Conservation (phyloP, 2,329 filamentous ascomycete genomes). For the Venturia nashicola region DNA sequence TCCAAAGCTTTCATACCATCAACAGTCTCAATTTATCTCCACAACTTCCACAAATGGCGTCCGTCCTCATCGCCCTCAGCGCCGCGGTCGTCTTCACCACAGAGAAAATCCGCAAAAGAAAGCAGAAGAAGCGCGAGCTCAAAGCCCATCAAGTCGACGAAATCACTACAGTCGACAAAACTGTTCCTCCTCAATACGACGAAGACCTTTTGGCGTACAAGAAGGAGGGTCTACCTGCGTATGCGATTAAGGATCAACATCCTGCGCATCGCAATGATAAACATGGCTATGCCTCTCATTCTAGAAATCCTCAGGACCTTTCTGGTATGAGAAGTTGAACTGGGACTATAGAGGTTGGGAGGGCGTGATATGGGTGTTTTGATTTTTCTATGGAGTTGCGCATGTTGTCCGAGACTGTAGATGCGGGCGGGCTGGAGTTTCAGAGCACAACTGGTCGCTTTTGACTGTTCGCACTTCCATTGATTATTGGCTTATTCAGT, state of each 20-base stretch:
- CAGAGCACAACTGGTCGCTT: not conserved
- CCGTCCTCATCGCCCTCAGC: not conserved
- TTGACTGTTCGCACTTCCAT: not conserved
- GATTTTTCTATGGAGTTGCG: not conserved
- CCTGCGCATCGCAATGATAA: not conserved
- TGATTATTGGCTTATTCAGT: not conserved
- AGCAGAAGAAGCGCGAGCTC: not conserved
- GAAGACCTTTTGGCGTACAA: not conserved
- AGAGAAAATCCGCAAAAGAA: not conserved
- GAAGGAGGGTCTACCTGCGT: not conserved
- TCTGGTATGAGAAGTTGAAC: not conserved
- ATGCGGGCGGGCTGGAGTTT: not conserved
- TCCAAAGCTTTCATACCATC: not conserved
- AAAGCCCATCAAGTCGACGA: not conserved
- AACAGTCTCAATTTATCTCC: not conserved
- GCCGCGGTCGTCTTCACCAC: not conserved
- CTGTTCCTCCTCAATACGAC: not conserved
- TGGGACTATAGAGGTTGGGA: not conserved
- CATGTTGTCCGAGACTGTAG: not conserved
- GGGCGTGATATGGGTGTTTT: not conserved
- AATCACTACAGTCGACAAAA: not conserved
- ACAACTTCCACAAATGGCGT: not conserved
- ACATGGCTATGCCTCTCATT: not conserved
- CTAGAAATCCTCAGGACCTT: not conserved
- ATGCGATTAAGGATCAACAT: not conserved